Percentiles rank a stretch among this genome's conserved stretches.
These are phyloP conservation scores for Sporodiniella umbellata DNA, from an alignment of 371 early-diverging fungal species.

Conservation along the genomic window DNA sequence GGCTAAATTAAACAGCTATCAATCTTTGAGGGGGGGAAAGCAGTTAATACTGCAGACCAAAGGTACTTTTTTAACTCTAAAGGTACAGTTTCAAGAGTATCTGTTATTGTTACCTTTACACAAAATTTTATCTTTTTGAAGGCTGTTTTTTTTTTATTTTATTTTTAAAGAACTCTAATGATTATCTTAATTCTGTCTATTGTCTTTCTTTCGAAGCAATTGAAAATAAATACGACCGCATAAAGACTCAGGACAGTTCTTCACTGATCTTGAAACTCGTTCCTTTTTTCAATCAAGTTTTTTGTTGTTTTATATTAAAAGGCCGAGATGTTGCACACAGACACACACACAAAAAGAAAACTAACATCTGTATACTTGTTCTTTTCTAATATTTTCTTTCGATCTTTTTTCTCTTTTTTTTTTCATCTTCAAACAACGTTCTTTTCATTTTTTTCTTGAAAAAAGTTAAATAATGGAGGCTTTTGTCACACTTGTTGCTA, in stretches of 20 bases:
- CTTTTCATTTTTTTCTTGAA: neutral
- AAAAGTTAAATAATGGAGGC: conserved; percentile 42
- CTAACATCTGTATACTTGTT: too few species aligned
- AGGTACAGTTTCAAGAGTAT: neutral
- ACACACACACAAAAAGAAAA: too few species aligned
- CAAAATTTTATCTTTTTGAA: neutral
- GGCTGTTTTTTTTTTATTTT: neutral
- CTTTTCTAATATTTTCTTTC: neutral
- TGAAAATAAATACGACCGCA: too few species aligned
- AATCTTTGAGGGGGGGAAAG: conserved; percentile 5
- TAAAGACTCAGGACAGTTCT: too few species aligned
- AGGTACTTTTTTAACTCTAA: neutral
- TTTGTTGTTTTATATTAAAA: too few species aligned
- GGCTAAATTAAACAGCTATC: conserved; percentile 79
- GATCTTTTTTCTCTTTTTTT: neutral
- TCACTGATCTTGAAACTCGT: too few species aligned
- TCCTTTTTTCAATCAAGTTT: too few species aligned
- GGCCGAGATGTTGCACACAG: too few species aligned
- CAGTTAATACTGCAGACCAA: neutral
- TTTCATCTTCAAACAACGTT: neutral
- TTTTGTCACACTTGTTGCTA: conserved; percentile 73
- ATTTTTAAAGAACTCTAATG: neutral
- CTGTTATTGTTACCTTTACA: neutral
- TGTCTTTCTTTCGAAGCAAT: too few species aligned
- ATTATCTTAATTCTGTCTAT: neutral